Conservation (phyloP, 352 stramenopile species). For the Globisporangium heterothallicum region DNA sequence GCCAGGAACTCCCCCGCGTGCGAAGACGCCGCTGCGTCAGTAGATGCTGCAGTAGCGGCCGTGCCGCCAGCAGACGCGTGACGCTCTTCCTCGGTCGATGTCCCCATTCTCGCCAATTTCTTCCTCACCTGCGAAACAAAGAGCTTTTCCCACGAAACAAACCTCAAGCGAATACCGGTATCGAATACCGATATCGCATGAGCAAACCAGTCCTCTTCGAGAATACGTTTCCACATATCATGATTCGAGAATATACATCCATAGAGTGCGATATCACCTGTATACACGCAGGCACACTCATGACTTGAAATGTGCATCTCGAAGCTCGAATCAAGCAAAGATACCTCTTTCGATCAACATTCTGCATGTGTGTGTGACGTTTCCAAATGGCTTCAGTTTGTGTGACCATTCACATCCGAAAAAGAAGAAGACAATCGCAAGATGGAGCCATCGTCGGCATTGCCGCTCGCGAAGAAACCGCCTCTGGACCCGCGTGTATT, state of each 20-base stretch:
- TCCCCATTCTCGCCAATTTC: neutral
- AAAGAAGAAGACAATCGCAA: too few relatives aligned
- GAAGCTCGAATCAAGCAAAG: too few relatives aligned
- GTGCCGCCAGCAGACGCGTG: neutral
- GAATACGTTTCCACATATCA: neutral
- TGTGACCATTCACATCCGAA: neutral
- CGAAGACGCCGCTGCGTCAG: too few relatives aligned
- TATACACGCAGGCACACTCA: too few relatives aligned
- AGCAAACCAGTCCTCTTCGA: neutral
- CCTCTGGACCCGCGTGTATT: slow-evolving; percentile 61
- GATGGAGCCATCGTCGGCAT: neutral
- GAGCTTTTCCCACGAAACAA: too few relatives aligned
- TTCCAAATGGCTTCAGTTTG: neutral
- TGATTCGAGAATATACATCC: neutral
- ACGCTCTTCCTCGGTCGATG: neutral
- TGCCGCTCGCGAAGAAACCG: slow-evolving; percentile 21
- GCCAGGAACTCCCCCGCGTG: neutral
- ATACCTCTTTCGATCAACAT: too few relatives aligned
- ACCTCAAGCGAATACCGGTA: neutral
- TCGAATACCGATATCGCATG: neutral
- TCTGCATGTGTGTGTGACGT: neutral
- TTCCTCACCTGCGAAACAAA: neutral
- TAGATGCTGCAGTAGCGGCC: neutral
- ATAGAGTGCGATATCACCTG: too few relatives aligned
- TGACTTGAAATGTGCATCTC: too few relatives aligned